Evolutionary conservation across 441 rosid genomes (phyloP).

Genomic region (Iberis amara): DNA sequence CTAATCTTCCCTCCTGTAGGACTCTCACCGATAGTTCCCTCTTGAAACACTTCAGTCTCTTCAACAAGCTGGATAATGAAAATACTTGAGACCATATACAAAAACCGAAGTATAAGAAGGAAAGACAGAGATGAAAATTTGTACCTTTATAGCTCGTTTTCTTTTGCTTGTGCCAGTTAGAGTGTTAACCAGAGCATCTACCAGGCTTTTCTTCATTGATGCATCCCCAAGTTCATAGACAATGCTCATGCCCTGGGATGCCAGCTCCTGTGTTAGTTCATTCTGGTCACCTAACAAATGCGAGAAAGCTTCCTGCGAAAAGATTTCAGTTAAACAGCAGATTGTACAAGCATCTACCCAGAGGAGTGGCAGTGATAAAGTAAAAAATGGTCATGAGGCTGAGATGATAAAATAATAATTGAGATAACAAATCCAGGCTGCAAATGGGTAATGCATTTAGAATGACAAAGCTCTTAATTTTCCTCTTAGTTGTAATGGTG

Average conservation of each 20-base stretch:
- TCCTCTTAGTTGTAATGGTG: slow-evolving; percentile 11
- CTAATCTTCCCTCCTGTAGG: slow-evolving; percentile 86
- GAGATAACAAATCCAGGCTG: background rate
- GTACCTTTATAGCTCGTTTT: slow-evolving; percentile 94
- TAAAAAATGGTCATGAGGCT: slow-evolving; percentile 3
- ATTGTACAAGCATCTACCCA: slow-evolving; percentile 22
- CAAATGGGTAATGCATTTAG: slow-evolving; percentile 23
- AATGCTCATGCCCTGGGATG: slow-evolving; percentile 99
- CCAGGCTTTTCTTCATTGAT: slow-evolving; percentile 82
- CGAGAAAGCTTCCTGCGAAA: slow-evolving; percentile 88
- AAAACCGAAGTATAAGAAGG: slow-evolving; percentile 24
- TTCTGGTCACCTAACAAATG: slow-evolving; percentile 89
- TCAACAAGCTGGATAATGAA: slow-evolving; percentile 60
- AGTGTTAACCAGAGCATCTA: slow-evolving; percentile 80
- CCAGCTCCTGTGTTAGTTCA: slow-evolving; percentile 96
- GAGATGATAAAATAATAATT: background rate
- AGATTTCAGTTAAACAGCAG: slow-evolving; percentile 18
- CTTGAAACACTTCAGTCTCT: slow-evolving; percentile 95
- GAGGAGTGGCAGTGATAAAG: slow-evolving; percentile 10
- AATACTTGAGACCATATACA: slow-evolving; percentile 25
- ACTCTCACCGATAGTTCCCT: slow-evolving; percentile 85
- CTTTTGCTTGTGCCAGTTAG: slow-evolving; percentile 94
- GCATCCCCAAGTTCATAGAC: slow-evolving; percentile 93
- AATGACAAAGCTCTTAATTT: slow-evolving; percentile 6
- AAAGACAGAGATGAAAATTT: slow-evolving; percentile 22